These are phyloP conservation scores for Neoscytalidium dimidiatum DNA, from an alignment of 2,329 filamentous ascomycete species.

Conservation along the genomic window DNA sequence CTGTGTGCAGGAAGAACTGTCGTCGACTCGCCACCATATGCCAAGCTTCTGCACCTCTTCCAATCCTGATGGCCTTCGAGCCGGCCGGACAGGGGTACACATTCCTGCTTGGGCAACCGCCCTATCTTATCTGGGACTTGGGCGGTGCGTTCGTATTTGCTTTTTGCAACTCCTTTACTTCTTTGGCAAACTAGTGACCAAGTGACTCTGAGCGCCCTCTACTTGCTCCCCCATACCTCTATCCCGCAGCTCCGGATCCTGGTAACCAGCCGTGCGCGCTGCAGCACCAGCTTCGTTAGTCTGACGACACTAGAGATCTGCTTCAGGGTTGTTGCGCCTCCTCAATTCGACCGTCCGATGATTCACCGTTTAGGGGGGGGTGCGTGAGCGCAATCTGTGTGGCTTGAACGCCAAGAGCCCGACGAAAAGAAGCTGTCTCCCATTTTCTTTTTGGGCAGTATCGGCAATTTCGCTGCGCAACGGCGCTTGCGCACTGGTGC, in stretches of 20 bases:
- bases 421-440: not conserved
- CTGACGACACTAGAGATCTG: not conserved
- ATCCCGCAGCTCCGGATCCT: constrained; percentile 11
- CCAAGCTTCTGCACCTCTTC: constrained; percentile 9
- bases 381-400: not conserved
- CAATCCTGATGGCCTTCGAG: not conserved
- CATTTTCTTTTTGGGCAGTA: not conserved
- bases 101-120: constrained; percentile 7
- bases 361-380: constrained; percentile 3
- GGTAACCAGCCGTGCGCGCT: constrained; percentile 10
- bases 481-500: not conserved
- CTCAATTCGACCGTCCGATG: not conserved
- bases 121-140: constrained; percentile 8
- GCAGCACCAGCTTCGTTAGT: not conserved
- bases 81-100: constrained; percentile 4
- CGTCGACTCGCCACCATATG: not conserved
- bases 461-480: not conserved
- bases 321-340: constrained; percentile 13
- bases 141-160: constrained; percentile 12
- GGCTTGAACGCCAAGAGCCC: not conserved
- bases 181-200: constrained; percentile 13
- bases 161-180: not conserved
- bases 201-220: not conserved
- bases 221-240: not conserved
- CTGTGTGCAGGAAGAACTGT: not conserved